Evolutionary conservation across 108 stramenopile genomes (phyloP).

Genomic region (Cyclotella choctawhatcheeana): DNA sequence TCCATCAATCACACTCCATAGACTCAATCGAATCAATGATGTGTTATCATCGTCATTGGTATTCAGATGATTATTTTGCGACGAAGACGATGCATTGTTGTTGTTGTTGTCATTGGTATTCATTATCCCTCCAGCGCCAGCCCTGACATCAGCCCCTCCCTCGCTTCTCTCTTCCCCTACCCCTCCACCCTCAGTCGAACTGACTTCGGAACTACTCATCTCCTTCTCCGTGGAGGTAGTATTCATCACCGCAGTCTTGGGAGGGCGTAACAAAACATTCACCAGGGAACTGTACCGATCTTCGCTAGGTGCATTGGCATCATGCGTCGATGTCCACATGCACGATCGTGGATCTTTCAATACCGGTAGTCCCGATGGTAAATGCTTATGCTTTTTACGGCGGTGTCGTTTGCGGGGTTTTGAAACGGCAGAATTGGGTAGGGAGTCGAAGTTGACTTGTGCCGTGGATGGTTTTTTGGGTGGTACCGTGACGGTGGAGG

Average conservation of each 20-base stretch:
- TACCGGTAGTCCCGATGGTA: slow-evolving; percentile 62
- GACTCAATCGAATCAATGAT: slow-evolving; percentile 66
- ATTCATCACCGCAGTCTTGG: no score
- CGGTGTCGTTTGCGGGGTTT: slow-evolving; percentile 11
- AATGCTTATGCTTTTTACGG: slow-evolving; percentile 34
- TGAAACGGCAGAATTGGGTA: not conserved
- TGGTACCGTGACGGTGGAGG: not conserved
- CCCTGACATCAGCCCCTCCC: no score
- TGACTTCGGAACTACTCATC: slow-evolving; percentile 2
- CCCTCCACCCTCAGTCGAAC: not conserved
- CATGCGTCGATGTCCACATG: slow-evolving; percentile 84
- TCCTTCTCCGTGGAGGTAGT: not conserved
- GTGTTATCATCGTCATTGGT: slow-evolving; percentile 44
- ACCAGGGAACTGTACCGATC: slow-evolving; percentile 80
- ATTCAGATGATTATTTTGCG: no score
- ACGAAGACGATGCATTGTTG: no score
- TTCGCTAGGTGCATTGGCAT: slow-evolving; percentile 80
- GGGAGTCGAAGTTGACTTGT: slow-evolving; percentile 1
- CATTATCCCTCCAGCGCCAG: no score
- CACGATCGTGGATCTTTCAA: slow-evolving; percentile 68
- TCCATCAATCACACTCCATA: slow-evolving; percentile 90
- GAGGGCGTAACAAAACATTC: slow-evolving; percentile 69
- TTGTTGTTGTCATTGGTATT: no score
- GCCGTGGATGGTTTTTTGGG: not conserved
- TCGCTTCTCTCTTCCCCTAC: no score